Evolutionary conservation across 164 flowering plant species (phyloP).

Genomic region (Chimonanthus praecox): DNA sequence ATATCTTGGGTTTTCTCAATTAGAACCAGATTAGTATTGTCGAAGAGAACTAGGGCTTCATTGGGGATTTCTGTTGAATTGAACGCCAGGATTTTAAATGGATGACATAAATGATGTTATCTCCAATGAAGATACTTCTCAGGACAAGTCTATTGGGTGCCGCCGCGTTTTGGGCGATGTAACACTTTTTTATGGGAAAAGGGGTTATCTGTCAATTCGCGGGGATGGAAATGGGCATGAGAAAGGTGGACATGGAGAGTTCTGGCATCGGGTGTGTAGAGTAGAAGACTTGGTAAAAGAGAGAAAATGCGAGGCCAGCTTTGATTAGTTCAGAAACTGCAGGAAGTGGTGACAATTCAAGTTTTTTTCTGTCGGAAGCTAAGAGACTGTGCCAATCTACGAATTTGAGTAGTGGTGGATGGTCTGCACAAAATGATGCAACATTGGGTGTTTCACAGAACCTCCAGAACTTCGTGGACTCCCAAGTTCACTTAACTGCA

Average conservation of each 20-base stretch:
- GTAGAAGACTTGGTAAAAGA: constrained; percentile 26
- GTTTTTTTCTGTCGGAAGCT: constrained; percentile 3
- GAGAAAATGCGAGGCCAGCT: neutral
- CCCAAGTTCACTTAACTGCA: constrained; percentile 5
- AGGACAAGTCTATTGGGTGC: constrained; percentile 11
- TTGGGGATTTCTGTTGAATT: too few relatives aligned
- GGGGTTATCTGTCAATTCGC: constrained; percentile 25
- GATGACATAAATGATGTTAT: neutral
- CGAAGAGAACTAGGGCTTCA: too few relatives aligned
- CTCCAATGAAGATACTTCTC: constrained; percentile 12
- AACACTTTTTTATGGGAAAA: constrained; percentile 46
- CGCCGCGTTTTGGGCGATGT: constrained; percentile 50
- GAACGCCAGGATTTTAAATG: neutral
- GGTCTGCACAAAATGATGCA: constrained; percentile 5
- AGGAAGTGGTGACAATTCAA: neutral
- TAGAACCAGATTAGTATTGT: too few relatives aligned
- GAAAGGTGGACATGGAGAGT: constrained; percentile 2
- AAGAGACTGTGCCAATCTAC: neutral
- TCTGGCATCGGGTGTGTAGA: constrained; percentile 21
- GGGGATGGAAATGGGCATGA: constrained; percentile 16
- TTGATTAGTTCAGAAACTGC: constrained; percentile 7
- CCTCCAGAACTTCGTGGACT: constrained; percentile 13
- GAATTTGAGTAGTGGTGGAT: neutral
- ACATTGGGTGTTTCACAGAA: constrained; percentile 5
- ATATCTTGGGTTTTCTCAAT: too few relatives aligned